Base-by-base conservation (phyloP, 495 filamentous ascomycete species). In the Lophium mytilinum region DNA sequence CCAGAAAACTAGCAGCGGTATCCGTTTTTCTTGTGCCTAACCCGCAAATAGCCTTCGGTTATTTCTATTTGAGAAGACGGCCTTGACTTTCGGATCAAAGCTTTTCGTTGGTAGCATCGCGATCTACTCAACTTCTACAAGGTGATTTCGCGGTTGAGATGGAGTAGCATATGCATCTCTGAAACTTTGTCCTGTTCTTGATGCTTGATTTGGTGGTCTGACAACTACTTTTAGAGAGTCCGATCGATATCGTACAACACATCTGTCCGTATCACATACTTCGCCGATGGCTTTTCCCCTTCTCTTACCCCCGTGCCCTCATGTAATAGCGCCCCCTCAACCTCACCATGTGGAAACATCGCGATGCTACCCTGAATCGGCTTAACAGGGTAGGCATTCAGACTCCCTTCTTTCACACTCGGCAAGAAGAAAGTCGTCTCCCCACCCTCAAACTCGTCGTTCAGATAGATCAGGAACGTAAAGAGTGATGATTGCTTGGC, bases 361-460 rank as follows among this genome's bases (percentile, higher is more conserved):
- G 69, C 71, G 0, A 75, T 69, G 33, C 67, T 69, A 19, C 76
- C 76, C 68, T 73, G 72, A 9, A 76, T 70, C 1, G 76, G 76
- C 64, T 72, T 70, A 9, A 78, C 71, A 0, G 72, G 66, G 52
- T 76, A 73, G 19, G 75, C 76, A 66, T 77, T 76, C 60, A 78
- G 64, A 17, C 48, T 63, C 4, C 76, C 76, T 53, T 78, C 75
- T 37, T 63, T 61, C 10, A 65, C 68, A 33, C 68, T 68, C 4
- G 76, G 75, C 3, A 76, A 35, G 63, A 78, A 78, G 60, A 75
- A 78, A 3, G 74, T 78, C 0, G 76, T 78, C 59, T 78, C 75
- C 35, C 76, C 76, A 21, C 68, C 74, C 54, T 75, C 71, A 46
- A 78, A 78, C 50, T 78, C 76, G 47, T 78, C 76, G 45, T 77